These are phyloP conservation scores for Basipetospora chlamydospora DNA, from an alignment of 2,329 filamentous ascomycete genomes.

Conservation along the genomic window DNA sequence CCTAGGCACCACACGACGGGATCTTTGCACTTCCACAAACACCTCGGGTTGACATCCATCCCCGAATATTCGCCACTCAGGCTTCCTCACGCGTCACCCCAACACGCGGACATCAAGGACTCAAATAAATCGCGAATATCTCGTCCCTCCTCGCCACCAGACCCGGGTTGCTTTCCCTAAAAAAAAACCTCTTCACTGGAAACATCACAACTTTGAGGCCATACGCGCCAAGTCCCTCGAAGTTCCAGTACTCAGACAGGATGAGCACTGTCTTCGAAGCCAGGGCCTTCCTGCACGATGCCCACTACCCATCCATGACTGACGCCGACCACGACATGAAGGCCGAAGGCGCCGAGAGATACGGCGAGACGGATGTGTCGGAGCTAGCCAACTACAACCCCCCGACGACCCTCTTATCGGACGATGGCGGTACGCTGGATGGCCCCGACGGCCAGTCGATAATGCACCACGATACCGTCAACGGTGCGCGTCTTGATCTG, in stretches of 20 bases:
- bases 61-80: slow-evolving; percentile 6
- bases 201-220: neutral
- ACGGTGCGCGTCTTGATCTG: slow-evolving; percentile 20
- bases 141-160: slow-evolving; percentile 1
- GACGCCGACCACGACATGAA: slow-evolving; percentile 19
- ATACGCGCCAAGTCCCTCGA: slow-evolving; percentile 8
- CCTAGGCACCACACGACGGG: too few species aligned
- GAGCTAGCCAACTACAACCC: slow-evolving; percentile 29
- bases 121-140: neutral
- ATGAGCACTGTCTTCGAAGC: slow-evolving; percentile 40
- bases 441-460: slow-evolving; percentile 21
- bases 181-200: neutral
- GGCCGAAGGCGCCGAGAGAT: slow-evolving; percentile 21
- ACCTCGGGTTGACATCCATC: too few species aligned
- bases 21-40: too few species aligned
- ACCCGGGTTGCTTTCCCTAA: too few species aligned
- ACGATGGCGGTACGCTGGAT: slow-evolving; percentile 22
- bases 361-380: slow-evolving; percentile 26
- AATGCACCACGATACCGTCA: slow-evolving; percentile 16
- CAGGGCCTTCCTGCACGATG: slow-evolving; percentile 32
- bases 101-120: neutral
- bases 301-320: slow-evolving; percentile 18
- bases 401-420: slow-evolving; percentile 21
- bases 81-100: neutral
- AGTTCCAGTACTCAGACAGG: slow-evolving; percentile 13